A percentile compares a stretch with the other conserved stretches of the same genome.
These are phyloP conservation scores for Ogataea paradorogensis DNA, from an alignment of 805 yeast species.

Conservation along the genomic window DNA sequence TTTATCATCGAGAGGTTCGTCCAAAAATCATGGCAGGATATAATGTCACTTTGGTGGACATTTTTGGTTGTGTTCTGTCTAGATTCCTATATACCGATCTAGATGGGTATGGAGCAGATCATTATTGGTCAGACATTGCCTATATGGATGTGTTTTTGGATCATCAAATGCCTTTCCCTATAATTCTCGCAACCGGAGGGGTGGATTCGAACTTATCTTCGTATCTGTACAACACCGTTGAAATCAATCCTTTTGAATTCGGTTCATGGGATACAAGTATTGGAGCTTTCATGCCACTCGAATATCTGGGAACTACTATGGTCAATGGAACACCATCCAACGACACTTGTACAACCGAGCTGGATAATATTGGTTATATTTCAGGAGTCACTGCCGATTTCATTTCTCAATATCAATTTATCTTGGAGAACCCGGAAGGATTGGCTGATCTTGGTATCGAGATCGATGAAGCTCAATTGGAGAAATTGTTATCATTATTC, in stretches of 20 bases:
- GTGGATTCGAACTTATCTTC: constrained; percentile 46
- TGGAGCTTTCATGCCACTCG: constrained; percentile 57
- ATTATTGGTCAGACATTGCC: constrained; percentile 53
- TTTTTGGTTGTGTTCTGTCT: constrained; percentile 70
- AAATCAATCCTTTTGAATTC: constrained; percentile 62
- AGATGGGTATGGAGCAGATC: constrained; percentile 58
- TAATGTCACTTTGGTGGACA: constrained; percentile 59
- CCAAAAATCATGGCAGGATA: constrained; percentile 57
- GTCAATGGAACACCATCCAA: constrained; percentile 51
- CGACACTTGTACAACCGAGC: constrained; percentile 54
- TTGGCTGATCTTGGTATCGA: constrained; percentile 17
- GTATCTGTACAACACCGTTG: constrained; percentile 57
- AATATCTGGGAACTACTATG: constrained; percentile 64
- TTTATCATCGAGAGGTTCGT: constrained; percentile 46
- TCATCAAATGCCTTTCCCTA: constrained; percentile 69
- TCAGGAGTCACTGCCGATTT: constrained; percentile 76
- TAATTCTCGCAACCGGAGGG: constrained; percentile 59
- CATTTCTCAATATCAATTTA: constrained; percentile 35
- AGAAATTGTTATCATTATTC: constrained; percentile 31
- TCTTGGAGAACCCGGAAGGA: constrained; percentile 13
- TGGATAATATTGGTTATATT: constrained; percentile 74
- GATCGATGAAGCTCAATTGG: constrained; percentile 15
- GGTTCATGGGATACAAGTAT: constrained; percentile 83
- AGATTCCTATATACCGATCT: constrained; percentile 59
- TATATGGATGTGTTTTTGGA: constrained; percentile 53